phyloP scores from a whole-genome alignment of 148 eudicot species.

The Rhododendron ferrugineum region DNA sequence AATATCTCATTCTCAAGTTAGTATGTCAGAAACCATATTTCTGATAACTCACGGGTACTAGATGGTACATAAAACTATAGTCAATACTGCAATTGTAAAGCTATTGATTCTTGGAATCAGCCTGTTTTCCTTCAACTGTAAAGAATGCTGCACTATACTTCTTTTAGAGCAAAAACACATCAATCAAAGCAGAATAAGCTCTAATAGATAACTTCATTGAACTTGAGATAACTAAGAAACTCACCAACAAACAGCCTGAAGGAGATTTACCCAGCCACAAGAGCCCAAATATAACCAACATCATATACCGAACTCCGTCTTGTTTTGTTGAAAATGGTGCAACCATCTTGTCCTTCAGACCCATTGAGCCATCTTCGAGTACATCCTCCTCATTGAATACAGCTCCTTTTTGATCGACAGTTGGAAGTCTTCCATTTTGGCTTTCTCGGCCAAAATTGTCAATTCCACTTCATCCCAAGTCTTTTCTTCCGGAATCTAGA shows the following conservation, averaged over 20 bases:
- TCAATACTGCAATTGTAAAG: not conserved
- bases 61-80: not conserved
- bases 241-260: slow-evolving; percentile 6
- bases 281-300: not conserved
- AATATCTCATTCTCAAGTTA: not conserved
- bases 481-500: not conserved
- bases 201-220: not conserved
- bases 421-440: not conserved
- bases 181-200: not conserved
- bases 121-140: not conserved
- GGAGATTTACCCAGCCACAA: not conserved
- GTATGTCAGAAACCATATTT: not conserved
- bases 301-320: not conserved
- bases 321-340: not conserved
- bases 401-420: not conserved
- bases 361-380: not conserved
- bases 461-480: not conserved
- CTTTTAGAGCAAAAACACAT: not conserved
- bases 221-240: not conserved
- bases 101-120: not conserved
- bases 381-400: not conserved
- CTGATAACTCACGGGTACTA: not conserved
- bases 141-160: not conserved
- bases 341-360: not conserved
- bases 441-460: not conserved